Evolutionary conservation across 495 filamentous ascomycete genomes (phyloP).

Genomic region (Evansstolkia leycettana): DNA sequence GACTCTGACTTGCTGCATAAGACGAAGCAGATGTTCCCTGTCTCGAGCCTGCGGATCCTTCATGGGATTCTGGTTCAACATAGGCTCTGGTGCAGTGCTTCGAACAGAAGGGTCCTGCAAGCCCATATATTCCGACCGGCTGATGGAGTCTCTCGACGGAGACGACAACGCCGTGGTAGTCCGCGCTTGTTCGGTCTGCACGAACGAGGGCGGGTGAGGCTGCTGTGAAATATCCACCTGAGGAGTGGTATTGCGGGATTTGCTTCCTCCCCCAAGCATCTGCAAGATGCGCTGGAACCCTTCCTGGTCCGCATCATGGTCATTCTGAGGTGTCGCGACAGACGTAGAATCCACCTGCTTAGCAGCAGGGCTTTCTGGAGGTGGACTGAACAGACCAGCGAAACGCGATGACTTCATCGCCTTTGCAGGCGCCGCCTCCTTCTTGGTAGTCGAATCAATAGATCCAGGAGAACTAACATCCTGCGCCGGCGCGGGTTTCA

Average conservation of each 20-base stretch:
- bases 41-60: conserved; percentile 30
- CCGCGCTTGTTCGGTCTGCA: conserved; percentile 21
- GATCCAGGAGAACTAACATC: conserved; percentile 14
- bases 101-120: conserved; percentile 10
- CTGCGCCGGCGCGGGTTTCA: conserved; percentile 19
- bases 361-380: conserved; percentile 41
- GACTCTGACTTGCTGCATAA: conserved; percentile 39
- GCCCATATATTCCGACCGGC: conserved; percentile 18
- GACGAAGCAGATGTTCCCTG: conserved; percentile 35
- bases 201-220: conserved; percentile 16
- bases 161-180: conserved; percentile 20
- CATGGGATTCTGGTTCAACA: conserved; percentile 14
- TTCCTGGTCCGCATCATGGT: conserved; percentile 63
- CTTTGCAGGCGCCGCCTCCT: conserved; percentile 15
- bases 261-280: conserved; percentile 53
- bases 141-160: conserved; percentile 20
- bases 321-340: conserved; percentile 14
- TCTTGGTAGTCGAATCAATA: conserved; percentile 16
- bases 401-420: conserved; percentile 62
- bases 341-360: conserved; percentile 34
- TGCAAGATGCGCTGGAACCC: conserved; percentile 81
- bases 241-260: conserved; percentile 30
- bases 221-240: conserved; percentile 20
- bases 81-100: conserved; percentile 15
- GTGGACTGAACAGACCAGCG: conserved; percentile 65